phyloP scores from a whole-genome alignment of 129 eudicot species.

The Escallonia rubra region DNA sequence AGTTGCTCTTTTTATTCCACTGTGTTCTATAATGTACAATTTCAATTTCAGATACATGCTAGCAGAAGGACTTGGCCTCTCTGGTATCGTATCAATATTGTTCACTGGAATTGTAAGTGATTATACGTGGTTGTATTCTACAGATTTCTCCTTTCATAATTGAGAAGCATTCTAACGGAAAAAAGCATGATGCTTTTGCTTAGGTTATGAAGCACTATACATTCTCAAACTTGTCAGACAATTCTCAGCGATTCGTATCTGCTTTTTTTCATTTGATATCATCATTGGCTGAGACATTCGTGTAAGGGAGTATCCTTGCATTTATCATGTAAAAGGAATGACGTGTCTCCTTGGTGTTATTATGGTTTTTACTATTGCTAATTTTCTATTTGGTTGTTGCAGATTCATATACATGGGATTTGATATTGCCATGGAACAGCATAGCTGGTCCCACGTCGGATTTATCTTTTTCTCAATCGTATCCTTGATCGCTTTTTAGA shows the following conservation, averaged over 20 bases:
- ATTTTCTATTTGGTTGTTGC: conserved; percentile 19
- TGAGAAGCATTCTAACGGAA: conserved; percentile 7
- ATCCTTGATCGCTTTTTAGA: conserved; percentile 49
- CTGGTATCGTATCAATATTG: conserved; percentile 96
- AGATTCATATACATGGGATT: conserved; percentile 99
- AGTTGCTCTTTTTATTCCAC: conserved; percentile 4
- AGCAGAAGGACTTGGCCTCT: conserved; percentile 98
- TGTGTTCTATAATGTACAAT: conserved; percentile 13
- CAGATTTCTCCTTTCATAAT: background rate
- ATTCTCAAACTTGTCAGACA: conserved; percentile 83
- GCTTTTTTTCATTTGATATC: conserved; percentile 98
- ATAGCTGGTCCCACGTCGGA: conserved; percentile 98
- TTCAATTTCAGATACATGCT: conserved; percentile 76
- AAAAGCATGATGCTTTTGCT: conserved; percentile 1
- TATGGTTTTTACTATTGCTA: background rate
- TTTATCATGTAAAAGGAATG: background rate
- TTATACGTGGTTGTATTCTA: conserved; percentile 8
- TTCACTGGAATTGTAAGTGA: conserved; percentile 98
- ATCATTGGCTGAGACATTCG: conserved; percentile 97
- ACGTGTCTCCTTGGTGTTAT: conserved; percentile 5
- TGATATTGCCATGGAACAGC: conserved; percentile 99
- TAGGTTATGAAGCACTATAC: conserved; percentile 99
- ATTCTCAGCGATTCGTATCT: conserved; percentile 88
- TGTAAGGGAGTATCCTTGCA: conserved; percentile 42
- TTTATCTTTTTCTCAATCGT: conserved; percentile 97